Conservation (phyloP, 805 yeast species). For the Starmerella bombicola region DNA sequence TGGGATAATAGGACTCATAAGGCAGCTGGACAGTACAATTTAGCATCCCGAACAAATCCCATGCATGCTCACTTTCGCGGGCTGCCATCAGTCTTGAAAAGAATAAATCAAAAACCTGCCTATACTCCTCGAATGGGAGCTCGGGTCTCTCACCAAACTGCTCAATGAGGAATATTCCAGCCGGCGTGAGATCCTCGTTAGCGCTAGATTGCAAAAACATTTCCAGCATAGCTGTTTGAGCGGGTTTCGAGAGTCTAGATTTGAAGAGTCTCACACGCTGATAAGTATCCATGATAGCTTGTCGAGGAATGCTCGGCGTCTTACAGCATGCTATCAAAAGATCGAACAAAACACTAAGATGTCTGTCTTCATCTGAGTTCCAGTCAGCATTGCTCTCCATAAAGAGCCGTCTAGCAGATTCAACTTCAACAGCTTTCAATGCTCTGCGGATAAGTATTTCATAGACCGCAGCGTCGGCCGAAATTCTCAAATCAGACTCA, state of each 20-base stretch:
- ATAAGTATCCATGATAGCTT: constrained; percentile 29
- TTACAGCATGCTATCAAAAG: constrained; percentile 26
- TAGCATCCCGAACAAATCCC: constrained; percentile 48
- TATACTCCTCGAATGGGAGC: constrained; percentile 24
- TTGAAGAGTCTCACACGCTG: constrained; percentile 35
- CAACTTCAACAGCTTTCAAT: constrained; percentile 24
- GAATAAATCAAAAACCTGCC: constrained; percentile 34
- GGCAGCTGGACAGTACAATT: constrained; percentile 47
- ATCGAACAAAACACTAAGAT: constrained; percentile 22
- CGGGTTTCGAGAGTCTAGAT: constrained; percentile 29
- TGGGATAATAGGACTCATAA: constrained; percentile 44
- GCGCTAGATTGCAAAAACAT: constrained; percentile 32
- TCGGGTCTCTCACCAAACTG: constrained; percentile 32
- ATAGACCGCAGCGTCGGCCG: constrained; percentile 31
- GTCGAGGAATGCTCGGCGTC: constrained; percentile 24
- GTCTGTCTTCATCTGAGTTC: constrained; percentile 29
- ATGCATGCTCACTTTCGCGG: constrained; percentile 35
- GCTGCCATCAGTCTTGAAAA: constrained; percentile 35
- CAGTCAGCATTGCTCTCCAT: constrained; percentile 36
- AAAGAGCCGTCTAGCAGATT: constrained; percentile 30
- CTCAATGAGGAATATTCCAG: constrained; percentile 33
- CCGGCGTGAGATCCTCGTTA: constrained; percentile 26
- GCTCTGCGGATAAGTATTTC: constrained; percentile 30
- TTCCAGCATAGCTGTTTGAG: constrained; percentile 32
- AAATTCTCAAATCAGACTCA: constrained; percentile 27